Evolutionary conservation across 2,329 filamentous ascomycete genomes (phyloP), one percentile per base, ranked within the genome.

Genomic region (Balansia obtecta): DNA sequence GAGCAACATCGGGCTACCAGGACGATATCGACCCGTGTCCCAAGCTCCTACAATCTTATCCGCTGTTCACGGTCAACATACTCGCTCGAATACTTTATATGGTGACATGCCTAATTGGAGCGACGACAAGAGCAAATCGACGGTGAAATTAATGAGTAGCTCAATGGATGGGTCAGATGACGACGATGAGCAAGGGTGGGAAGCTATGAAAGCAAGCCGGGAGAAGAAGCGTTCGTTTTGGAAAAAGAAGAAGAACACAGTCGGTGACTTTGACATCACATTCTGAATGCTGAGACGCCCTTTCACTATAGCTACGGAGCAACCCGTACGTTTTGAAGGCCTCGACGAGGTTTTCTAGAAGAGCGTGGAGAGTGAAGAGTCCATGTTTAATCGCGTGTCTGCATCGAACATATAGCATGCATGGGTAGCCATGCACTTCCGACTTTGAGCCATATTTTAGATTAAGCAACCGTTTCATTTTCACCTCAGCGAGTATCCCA

Each of bases 1-100:
- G 54, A 97, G 90, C 73, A 97, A 94, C 64, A 73, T 96, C 54
- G 93, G 93, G 15, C 76, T 95, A 48, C 89, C 93, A 9, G 84
- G 88, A 33, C 82, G 93, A 43, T 98, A 98, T 68, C 80, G 93
- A 44, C 89, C 93, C 1, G 91, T 97, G 1, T 89, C 87, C 0
- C 83, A 85, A 41, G 71, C 76, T 50, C 73, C 71, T 7, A 59
- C 58, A 9, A 55, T 15, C 2, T 11, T 58, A 0, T 58, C 51
- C 60, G 67, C 43, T 55, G 61, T 54, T 18, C 55, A 57, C 46
- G 57, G 50, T 52, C 63, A 64, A 55, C 58, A 53, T 8, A n/a
- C 65, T 58, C 56, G 63, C 60, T 56, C 63, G 56, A 61, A 53
- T 56, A 64, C 62, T 45, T 65, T 66, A 59, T 65, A 61, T 55